phyloP scores from a whole-genome alignment of 2,329 filamentous ascomycete species.

The Clonostachys byssicola region DNA sequence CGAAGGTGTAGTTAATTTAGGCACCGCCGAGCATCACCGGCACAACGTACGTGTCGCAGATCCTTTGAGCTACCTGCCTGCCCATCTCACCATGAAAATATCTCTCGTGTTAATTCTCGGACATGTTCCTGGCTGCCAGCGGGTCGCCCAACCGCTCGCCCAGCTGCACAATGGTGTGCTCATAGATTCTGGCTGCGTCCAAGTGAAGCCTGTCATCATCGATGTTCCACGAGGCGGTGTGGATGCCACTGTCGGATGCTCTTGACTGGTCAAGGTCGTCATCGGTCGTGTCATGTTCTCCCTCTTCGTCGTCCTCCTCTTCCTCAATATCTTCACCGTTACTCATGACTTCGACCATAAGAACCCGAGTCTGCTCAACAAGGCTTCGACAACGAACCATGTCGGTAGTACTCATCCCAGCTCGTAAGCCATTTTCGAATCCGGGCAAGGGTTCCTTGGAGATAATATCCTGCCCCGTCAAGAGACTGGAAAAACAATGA shows the following conservation, averaged over 20 bases:
- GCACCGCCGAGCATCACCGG: too few species aligned
- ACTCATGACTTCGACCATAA: slow-evolving; percentile 66
- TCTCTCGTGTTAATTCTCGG: not conserved
- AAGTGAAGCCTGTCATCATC: slow-evolving; percentile 55
- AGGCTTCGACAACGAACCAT: slow-evolving; percentile 84
- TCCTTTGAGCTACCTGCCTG: too few species aligned
- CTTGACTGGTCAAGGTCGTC: slow-evolving; percentile 25
- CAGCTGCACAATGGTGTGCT: slow-evolving; percentile 71
- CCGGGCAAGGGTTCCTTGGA: slow-evolving; percentile 65
- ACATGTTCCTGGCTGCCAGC: slow-evolving; percentile 6
- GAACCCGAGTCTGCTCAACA: slow-evolving; percentile 69
- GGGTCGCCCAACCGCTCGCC: slow-evolving; percentile 59
- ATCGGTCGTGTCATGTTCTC: slow-evolving; percentile 23
- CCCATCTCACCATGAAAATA: too few species aligned
- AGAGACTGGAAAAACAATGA: slow-evolving; percentile 72
- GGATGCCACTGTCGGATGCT: not conserved
- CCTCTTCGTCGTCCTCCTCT: slow-evolving; percentile 26
- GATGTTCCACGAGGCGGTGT: slow-evolving; percentile 22
- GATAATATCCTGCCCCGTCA: slow-evolving; percentile 63
- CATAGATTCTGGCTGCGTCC: slow-evolving; percentile 73
- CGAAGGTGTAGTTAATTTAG: too few species aligned
- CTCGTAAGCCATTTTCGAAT: slow-evolving; percentile 55
- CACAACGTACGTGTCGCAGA: too few species aligned
- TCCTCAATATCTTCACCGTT: slow-evolving; percentile 32
- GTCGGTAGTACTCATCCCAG: slow-evolving; percentile 73